A percentile compares a stretch with the other conserved stretches of the same genome.
Evolutionary conservation across 768 basidiomycete genomes (phyloP).

Genomic region (Fomitopsis serialis): DNA sequence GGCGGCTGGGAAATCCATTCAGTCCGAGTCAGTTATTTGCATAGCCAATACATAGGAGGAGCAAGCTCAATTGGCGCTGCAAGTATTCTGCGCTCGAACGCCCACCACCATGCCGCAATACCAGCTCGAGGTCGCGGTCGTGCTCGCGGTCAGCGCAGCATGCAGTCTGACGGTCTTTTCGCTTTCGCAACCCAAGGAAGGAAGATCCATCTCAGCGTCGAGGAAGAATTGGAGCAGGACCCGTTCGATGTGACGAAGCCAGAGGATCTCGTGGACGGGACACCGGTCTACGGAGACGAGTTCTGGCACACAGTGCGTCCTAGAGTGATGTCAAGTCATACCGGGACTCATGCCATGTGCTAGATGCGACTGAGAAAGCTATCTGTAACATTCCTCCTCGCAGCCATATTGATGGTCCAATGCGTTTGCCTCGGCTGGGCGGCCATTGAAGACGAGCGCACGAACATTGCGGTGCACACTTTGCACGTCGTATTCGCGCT

Average conservation of each 20-base stretch:
- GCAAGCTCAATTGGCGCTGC: too few species aligned
- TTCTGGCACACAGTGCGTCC: constrained; percentile 56
- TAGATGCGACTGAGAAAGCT: constrained; percentile 62
- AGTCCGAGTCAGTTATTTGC: too few species aligned
- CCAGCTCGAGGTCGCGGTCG: constrained; percentile 49
- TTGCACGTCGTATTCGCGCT: constrained; percentile 51
- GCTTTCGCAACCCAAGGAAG: constrained; percentile 35
- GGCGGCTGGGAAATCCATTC: too few species aligned
- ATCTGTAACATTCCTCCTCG: constrained; percentile 40
- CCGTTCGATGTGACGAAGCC: constrained; percentile 71
- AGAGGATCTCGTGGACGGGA: constrained; percentile 64
- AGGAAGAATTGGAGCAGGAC: constrained; percentile 32
- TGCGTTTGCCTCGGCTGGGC: constrained; percentile 54
- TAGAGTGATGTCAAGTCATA: background rate
- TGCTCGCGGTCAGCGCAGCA: constrained; percentile 37
- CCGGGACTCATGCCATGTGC: background rate
- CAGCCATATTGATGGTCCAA: constrained; percentile 43
- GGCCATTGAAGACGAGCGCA: constrained; percentile 21
- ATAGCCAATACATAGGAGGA: too few species aligned
- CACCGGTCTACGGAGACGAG: constrained; percentile 50
- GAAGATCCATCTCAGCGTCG: constrained; percentile 43
- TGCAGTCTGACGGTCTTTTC: constrained; percentile 41
- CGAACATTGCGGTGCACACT: constrained; percentile 32
- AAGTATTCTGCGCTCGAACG: too few species aligned
- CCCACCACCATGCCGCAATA: constrained; percentile 55